A percentile compares a stretch with the other conserved stretches of the same genome.
These are phyloP conservation scores for Auriculariales sp. DNA, from an alignment of 768 basidiomycete genomes.

Conservation along the genomic window DNA sequence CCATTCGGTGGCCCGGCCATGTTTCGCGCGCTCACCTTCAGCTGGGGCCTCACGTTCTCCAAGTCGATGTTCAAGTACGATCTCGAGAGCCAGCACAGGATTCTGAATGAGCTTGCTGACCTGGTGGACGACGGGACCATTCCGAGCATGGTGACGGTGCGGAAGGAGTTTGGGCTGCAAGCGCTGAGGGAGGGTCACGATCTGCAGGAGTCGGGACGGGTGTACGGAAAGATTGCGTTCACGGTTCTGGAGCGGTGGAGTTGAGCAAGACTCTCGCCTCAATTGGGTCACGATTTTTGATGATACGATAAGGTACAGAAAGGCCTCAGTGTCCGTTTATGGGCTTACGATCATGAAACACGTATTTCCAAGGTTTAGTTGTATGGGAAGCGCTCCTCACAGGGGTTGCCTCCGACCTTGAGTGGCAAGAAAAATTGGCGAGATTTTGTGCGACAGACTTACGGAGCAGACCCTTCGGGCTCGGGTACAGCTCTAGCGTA, in stretches of 20 bases:
- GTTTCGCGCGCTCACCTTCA: background rate
- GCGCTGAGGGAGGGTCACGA: conserved; percentile 2
- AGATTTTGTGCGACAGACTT: conserved; percentile 2
- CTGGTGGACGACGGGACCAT: background rate
- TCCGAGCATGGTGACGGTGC: background rate
- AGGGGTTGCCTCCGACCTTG: too few relatives aligned
- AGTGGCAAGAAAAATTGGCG: conserved; percentile 2
- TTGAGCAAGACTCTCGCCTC: too few relatives aligned
- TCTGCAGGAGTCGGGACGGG: background rate
- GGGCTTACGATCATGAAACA: too few relatives aligned
- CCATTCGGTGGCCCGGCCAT: background rate
- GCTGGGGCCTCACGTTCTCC: conserved; percentile 2
- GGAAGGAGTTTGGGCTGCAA: background rate
- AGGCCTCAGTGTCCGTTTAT: too few relatives aligned
- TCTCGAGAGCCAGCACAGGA: background rate
- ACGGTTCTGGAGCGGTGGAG: background rate
- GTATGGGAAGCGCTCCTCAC: too few relatives aligned
- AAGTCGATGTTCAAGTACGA: background rate
- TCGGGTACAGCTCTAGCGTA: conserved; percentile 3
- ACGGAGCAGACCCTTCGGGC: conserved; percentile 1
- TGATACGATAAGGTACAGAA: too few relatives aligned
- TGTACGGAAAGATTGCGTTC: background rate
- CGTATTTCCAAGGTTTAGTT: too few relatives aligned
- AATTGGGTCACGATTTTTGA: too few relatives aligned
- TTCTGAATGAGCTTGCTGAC: background rate